Percentiles rank a stretch among this genome's conserved stretches.
phyloP scores from a whole-genome alignment of 805 yeast species.

The Hanseniaspora pseudoguilliermondii region DNA sequence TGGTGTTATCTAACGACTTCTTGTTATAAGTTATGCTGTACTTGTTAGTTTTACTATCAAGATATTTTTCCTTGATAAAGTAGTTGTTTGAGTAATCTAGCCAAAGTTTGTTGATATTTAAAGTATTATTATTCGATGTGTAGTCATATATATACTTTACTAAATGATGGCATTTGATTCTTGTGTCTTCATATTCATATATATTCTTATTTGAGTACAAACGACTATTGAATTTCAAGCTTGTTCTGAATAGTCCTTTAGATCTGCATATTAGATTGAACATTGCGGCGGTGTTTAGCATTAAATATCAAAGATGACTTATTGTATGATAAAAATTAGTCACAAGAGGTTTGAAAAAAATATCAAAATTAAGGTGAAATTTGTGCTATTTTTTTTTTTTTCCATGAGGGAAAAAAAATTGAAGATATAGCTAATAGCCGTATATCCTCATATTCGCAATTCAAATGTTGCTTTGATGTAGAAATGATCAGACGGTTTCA shows the following conservation, averaged over 20 bases:
- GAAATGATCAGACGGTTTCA: constrained; percentile 6
- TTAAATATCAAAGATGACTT: too few species aligned
- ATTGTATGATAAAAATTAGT: too few species aligned
- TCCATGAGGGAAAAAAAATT: background rate
- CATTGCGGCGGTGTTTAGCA: background rate
- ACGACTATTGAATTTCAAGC: background rate
- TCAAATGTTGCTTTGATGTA: background rate
- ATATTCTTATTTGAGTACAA: background rate
- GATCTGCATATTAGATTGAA: background rate
- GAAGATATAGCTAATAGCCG: background rate
- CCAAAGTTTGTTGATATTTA: constrained; percentile 9
- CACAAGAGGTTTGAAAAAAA: too few species aligned
- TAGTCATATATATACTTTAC: constrained; percentile 6
- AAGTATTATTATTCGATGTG: constrained; percentile 5
- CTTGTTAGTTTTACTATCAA: background rate
- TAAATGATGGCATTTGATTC: constrained; percentile 8
- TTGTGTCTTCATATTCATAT: constrained; percentile 6
- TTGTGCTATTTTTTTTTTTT: background rate
- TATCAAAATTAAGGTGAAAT: too few species aligned
- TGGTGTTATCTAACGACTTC: background rate
- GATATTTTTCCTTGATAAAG: background rate
- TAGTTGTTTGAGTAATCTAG: constrained; percentile 5
- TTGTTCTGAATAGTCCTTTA: background rate
- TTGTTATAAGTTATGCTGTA: background rate
- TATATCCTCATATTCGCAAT: background rate